A percentile compares a stretch with the other conserved stretches of the same genome.
Evolutionary conservation across 805 yeast species (phyloP).

Genomic region (Grigorovia yakushimaensis): DNA sequence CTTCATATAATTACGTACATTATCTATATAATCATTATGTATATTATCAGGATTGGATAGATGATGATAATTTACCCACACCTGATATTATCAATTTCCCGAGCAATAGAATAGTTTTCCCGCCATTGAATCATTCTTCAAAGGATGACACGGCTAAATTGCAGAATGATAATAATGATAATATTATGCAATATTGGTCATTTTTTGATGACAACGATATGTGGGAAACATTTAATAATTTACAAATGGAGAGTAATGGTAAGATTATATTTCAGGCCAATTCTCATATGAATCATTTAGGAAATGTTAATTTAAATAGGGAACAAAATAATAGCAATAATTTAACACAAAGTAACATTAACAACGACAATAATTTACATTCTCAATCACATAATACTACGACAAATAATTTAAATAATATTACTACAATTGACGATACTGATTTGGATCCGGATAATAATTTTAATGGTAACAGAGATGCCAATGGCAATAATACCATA

Average conservation of each 20-base stretch:
- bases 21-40: conserved; percentile 15
- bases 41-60: conserved; percentile 23
- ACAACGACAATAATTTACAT: neutral
- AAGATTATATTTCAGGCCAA: neutral
- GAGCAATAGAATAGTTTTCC: neutral
- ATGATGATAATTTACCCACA: conserved; percentile 21
- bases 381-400: neutral
- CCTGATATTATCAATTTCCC: conserved; percentile 13
- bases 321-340: neutral
- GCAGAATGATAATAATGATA: neutral
- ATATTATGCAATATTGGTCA: conserved; percentile 21
- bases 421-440: too few relatives aligned
- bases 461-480: neutral
- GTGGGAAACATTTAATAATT: conserved; percentile 22
- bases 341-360: neutral
- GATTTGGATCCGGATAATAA: neutral
- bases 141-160: neutral
- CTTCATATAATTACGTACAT: conserved; percentile 23
- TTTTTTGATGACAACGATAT: conserved; percentile 25
- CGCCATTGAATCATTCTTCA: neutral
- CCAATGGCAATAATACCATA: neutral
- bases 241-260: conserved; percentile 19
- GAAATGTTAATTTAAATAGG: neutral
- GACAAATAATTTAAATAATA: too few relatives aligned
- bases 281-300: neutral